Evolutionary conservation across 164 flowering plant species (phyloP), one percentile per base, ranked within the genome.

Genomic region (Nelumbo lutea): DNA sequence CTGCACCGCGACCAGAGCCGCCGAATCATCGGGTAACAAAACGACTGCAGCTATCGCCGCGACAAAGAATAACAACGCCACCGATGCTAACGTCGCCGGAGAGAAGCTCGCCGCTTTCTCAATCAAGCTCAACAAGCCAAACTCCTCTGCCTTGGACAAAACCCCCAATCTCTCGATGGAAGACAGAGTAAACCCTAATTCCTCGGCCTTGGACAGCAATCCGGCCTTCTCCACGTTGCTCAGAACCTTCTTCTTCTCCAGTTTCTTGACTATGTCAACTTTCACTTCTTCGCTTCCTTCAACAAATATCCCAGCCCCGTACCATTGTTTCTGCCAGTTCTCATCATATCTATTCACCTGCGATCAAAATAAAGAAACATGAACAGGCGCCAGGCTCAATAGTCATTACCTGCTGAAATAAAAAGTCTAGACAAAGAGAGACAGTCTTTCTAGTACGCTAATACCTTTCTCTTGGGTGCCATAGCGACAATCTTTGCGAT

Each of bases 221-320:
- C 99, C 97, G 1, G 97, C 80, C 61, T 90, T 92, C 66, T 92
- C 97, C 0, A 89, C 96, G 58, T 79, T 87, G 80, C 96, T 92
- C 27, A 92, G 77, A 1, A 92, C 90, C 72, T 92, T 95, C 53
- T 80, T 73, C 77, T 86, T 80, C 79, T 91, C 97, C 58, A 91
- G 80, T 62, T 88, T 86, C 84, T 91, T 90, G 81, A 88, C 87
- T 9, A 95, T 94, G 73, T 95, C 99, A 4, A 92, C 83, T 15
- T 90, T 80, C 9, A 88, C 75, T 5, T 82, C 84, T 72, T 95
- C 97, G 71, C 89, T 80, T 13, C 88, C 86, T 76, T 95, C 97
- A 59, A 48, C 70, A 76, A 95, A 92, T 45, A 95, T 53, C 5
- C 99, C 97, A 0, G 97, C 97, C 0, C 97, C 99, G 64, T 64